Base-by-base conservation (phyloP, 371 early-diverging fungal genomes). In the Rhizomucor pusillus region DNA sequence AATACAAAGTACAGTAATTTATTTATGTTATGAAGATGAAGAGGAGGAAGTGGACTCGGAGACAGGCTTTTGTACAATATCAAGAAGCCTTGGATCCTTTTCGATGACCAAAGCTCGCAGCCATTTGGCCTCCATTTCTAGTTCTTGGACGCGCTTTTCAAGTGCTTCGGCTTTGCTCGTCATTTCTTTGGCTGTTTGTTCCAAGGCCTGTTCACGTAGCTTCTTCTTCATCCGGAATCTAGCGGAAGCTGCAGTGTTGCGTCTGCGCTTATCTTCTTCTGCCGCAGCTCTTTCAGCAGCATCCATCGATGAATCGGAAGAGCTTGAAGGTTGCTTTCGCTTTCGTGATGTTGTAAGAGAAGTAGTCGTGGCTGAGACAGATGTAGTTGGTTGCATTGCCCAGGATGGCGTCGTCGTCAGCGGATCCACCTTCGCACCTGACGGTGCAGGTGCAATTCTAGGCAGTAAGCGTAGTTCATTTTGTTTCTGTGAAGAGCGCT, bases 191-290 rank as follows among this genome's bases (percentile, higher is more conserved):
- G 94, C 91, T 1, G 86, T 88, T 49, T 79, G 78, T 69, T 94
- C 92, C 14, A 95, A 67, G 11, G 82, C 88, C 77, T 92, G 88
- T 64, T 96, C 96, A 48, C 89, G 84, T 57, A 80, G 53, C 63
- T 92, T 92, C 71, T 96, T 98, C 78, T 94, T 94, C 50, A 91
- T 84, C 7, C 98, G 87, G 80, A 98, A 98, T 25, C 98, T 78
- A 5, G 96, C 96, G 0, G 93, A 93, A 0, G 98, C 98, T 2
- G 90, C 93, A 0, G 96, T 97, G 77, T 97, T 97, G 33, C 97
- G 77, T 19, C 86, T 75, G 43, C 98, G 86, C 73, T 95, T 95
- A 67, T 95, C 97, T 48, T 88, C 90, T 54, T 86, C 88, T 4
- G 85, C 74, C 7, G 62, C 55, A 5, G 59, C 24, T 3, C 61